Conservation (phyloP, 768 basidiomycete species). For the Mycena polygramma region DNA sequence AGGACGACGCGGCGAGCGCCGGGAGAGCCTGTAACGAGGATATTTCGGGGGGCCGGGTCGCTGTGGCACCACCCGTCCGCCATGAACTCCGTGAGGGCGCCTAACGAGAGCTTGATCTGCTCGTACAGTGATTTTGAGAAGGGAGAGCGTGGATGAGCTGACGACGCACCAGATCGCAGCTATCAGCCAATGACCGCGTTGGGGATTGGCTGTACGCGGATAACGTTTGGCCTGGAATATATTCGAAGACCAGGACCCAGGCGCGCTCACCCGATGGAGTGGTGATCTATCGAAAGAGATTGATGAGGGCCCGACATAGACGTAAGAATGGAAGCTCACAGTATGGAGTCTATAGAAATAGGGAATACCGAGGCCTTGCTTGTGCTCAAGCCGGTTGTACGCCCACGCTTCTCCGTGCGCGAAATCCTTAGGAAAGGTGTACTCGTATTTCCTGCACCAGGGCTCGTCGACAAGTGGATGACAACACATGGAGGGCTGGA, state of each 20-base stretch:
- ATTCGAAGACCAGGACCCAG: constrained; percentile 6
- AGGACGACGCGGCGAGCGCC: background rate
- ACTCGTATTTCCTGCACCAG: background rate
- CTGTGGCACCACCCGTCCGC: background rate
- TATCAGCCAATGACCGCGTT: background rate
- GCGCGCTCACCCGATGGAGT: background rate
- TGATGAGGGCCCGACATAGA: no score
- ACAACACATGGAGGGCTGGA: constrained; percentile 5
- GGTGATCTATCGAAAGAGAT: background rate
- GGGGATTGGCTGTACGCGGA: background rate
- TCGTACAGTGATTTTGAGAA: background rate
- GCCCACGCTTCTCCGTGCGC: background rate
- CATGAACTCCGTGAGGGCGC: background rate
- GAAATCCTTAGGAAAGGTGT: background rate
- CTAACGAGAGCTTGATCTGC: background rate
- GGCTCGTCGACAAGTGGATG: background rate
- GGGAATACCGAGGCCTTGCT: background rate
- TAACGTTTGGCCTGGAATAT: background rate
- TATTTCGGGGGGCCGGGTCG: background rate
- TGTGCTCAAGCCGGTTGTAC: background rate
- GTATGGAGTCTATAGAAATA: constrained; percentile 6
- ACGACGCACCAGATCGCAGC: constrained; percentile 1
- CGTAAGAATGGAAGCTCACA: background rate
- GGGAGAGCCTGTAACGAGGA: background rate
- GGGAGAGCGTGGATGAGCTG: background rate